Evolutionary conservation across 805 yeast species (phyloP), one percentile per base, ranked within the genome.

Genomic region (Vanderwaltozyma polyspora): DNA sequence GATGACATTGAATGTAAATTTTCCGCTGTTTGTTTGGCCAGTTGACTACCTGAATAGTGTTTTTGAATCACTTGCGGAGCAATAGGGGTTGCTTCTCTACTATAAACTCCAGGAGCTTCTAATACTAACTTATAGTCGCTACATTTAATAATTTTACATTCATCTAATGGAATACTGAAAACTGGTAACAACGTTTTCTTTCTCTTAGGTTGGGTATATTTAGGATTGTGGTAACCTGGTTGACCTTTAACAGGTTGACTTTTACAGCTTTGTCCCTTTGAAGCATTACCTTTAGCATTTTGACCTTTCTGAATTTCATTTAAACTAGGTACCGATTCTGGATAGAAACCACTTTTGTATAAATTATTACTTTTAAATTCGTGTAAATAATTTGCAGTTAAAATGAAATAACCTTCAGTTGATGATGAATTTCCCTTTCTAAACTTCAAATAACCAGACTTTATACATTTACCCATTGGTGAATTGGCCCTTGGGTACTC

Each of bases 361-460:
- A 58, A 51, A 34, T 58, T 52, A 33, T 55, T 51, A 29, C 52
- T 59, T 47, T 70, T 74, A 56, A 77, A 79, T 52, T 79, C 85
- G 54, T 77, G 85, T 25, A 79, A 52, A 41, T 66, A 77, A 47
- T 73, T 75, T 46, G 79, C 73, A 5, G 85, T 76, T 37, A 79
- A 61, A 11, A 79, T 80, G 44, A 75, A 79, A 65, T 74, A 78
- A 26, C 76, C 74, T 42, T 68, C 66, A 3, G 74, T 65, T 16
- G 31, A 25, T 7, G 17, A 13, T 4, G 25, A 25, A 18, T 25
- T 17, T 12, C 25, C 17, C 19, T 25, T 19, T 14, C 29, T 24
- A 11, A 34, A 34, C n/a, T 70, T 72, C 40, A 79, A 54, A 39
- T 57, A 64, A 0, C 85, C 85, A 31, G 76, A 73, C 40, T 74